phyloP scores from a whole-genome alignment of 140 eudicot genomes.

The Stevia rebaudiana region DNA sequence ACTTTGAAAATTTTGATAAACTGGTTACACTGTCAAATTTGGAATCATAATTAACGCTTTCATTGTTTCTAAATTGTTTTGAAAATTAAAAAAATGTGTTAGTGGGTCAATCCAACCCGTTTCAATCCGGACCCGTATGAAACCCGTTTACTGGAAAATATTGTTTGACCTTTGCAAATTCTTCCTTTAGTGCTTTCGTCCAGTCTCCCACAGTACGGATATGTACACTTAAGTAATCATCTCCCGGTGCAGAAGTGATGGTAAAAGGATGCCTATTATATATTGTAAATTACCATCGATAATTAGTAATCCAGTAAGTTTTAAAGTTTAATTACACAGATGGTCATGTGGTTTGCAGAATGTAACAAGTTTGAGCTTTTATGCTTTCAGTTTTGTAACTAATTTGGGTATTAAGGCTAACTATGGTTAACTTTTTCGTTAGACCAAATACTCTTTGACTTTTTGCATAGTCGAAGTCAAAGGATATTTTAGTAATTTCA shows the following conservation, averaged over 20 bases:
- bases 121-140: neutral
- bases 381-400: no score
- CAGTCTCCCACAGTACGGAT: slow-evolving; percentile 93
- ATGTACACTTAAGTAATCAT: slow-evolving; percentile 73
- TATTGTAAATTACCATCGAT: neutral
- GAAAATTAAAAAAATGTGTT: neutral
- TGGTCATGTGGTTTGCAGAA: no score
- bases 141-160: slow-evolving; percentile 11
- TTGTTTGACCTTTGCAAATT: slow-evolving; percentile 62
- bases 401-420: no score
- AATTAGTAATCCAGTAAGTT: neutral
- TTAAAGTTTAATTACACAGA: no score
- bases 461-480: no score
- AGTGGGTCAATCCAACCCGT: neutral
- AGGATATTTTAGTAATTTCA: no score
- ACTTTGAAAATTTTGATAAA: neutral
- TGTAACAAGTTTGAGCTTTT: no score
- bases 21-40: neutral
- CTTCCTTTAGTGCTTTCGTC: slow-evolving; percentile 72
- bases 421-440: no score
- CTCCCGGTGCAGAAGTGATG: slow-evolving; percentile 90
- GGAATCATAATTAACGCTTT: neutral
- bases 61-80: neutral
- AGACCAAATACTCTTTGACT: no score
- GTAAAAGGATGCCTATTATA: slow-evolving; percentile 89